A percentile compares a stretch with the other conserved stretches of the same genome.
These are phyloP conservation scores for Chlorella variabilis DNA, from an alignment of 163 green algal genomes.

Conservation along the genomic window DNA sequence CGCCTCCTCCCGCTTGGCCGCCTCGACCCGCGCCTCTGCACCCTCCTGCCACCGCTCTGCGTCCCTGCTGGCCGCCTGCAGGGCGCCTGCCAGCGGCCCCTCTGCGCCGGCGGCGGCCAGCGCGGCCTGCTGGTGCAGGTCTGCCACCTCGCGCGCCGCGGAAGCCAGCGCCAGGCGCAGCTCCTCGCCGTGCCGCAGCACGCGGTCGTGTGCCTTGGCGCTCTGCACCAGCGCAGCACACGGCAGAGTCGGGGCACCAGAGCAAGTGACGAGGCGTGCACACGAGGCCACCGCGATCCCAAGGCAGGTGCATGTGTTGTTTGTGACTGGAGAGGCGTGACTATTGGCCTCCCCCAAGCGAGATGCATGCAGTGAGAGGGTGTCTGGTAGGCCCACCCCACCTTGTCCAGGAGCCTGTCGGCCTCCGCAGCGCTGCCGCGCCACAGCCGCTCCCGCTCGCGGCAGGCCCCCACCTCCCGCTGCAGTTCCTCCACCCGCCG, in stretches of 20 bases:
- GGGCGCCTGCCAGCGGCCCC: not conserved
- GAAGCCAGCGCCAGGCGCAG: conserved; percentile 27
- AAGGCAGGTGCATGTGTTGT: not conserved
- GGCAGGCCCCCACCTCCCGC: conserved; percentile 9
- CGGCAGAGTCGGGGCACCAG: not conserved
- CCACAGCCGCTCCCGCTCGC: conserved; percentile 27
- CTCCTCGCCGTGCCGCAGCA: conserved; percentile 36
- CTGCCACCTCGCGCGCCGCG: conserved; percentile 30
- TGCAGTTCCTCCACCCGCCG: conserved; percentile 3
- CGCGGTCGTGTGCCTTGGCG: conserved; percentile 14
- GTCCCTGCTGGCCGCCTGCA: conserved; percentile 3
- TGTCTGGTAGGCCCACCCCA: too few relatives aligned
- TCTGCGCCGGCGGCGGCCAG: not conserved
- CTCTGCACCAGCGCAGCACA: not conserved
- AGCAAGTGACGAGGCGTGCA: too few relatives aligned
- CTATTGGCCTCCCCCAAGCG: too few relatives aligned
- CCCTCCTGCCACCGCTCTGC: not conserved
- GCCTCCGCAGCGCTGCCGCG: not conserved
- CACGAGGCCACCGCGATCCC: too few relatives aligned
- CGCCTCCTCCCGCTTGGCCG: conserved; percentile 4
- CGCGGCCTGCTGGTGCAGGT: conserved; percentile 16
- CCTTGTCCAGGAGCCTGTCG: conserved; percentile 28
- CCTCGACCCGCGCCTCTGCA: not conserved
- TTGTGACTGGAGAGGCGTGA: too few relatives aligned
- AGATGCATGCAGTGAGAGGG: too few relatives aligned